Conservation (phyloP, 805 yeast species). For the Lachancea waltii region DNA sequence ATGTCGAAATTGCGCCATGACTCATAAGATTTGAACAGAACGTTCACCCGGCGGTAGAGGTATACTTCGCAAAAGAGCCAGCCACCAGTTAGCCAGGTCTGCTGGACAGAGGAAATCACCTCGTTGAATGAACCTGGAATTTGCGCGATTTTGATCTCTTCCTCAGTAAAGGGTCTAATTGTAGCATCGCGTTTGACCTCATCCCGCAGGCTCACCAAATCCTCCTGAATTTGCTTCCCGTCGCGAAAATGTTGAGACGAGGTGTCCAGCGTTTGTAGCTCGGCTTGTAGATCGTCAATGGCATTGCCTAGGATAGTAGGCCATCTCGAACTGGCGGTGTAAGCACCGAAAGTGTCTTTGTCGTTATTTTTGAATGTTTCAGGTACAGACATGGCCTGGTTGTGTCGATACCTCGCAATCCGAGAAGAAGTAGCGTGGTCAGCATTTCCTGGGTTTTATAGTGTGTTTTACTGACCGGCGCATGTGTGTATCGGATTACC, state of each 20-base stretch:
- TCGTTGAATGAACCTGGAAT: slow-evolving; percentile 57
- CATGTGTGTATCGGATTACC: too few species aligned
- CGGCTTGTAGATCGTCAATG: slow-evolving; percentile 50
- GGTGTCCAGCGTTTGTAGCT: slow-evolving; percentile 25
- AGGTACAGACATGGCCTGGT: slow-evolving; percentile 24
- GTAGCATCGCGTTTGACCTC: slow-evolving; percentile 39
- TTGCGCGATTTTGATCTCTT: slow-evolving; percentile 31
- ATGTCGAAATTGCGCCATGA: slow-evolving; percentile 55
- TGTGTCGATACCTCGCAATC: too few species aligned
- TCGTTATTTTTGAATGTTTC: slow-evolving; percentile 58
- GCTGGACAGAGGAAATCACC: slow-evolving; percentile 31
- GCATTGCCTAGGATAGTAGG: slow-evolving; percentile 69
- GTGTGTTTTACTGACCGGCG: too few species aligned
- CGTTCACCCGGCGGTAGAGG: slow-evolving; percentile 62
- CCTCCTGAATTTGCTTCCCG: slow-evolving; percentile 39
- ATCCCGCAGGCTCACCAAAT: slow-evolving; percentile 39
- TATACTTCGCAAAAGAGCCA: slow-evolving; percentile 89
- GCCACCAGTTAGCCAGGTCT: slow-evolving; percentile 78
- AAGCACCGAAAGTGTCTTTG: slow-evolving; percentile 69
- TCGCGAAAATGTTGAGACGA: slow-evolving; percentile 34
- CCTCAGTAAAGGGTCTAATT: slow-evolving; percentile 41
- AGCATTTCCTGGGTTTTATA: too few species aligned
- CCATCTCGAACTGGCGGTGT: slow-evolving; percentile 80
- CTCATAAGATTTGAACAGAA: slow-evolving; percentile 35
- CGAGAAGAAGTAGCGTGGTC: too few species aligned